These are phyloP conservation scores for Eucalyptus curtisii DNA, from an alignment of 345 rosid genomes.

Conservation along the genomic window DNA sequence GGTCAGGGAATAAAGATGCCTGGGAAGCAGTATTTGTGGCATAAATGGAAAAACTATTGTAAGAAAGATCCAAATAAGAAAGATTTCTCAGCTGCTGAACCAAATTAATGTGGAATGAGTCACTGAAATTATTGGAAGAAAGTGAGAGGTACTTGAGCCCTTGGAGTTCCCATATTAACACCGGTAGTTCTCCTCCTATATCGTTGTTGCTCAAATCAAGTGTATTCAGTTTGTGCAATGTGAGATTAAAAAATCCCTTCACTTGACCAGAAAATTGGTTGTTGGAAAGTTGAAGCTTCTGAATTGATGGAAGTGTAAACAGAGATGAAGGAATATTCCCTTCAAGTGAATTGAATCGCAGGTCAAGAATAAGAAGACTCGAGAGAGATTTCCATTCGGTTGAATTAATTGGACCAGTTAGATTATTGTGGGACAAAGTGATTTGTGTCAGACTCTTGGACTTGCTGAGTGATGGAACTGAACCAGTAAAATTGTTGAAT, in stretches of 20 bases:
- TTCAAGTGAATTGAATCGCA: slow-evolving; percentile 4
- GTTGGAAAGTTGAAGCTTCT: background rate
- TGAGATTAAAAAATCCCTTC: background rate
- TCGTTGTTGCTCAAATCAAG: slow-evolving; percentile 33
- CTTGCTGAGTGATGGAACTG: slow-evolving; percentile 8
- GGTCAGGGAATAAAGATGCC: background rate
- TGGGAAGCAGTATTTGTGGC: background rate
- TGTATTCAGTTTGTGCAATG: background rate
- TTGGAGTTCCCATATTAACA: background rate
- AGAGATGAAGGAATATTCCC: slow-evolving; percentile 17
- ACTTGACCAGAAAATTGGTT: slow-evolving; percentile 16
- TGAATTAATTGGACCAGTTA: slow-evolving; percentile 6
- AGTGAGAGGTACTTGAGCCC: slow-evolving; percentile 13
- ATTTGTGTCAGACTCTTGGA: slow-evolving; percentile 6
- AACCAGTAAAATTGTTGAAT: slow-evolving; percentile 9
- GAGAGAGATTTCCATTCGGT: slow-evolving; percentile 2
- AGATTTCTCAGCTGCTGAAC: slow-evolving; percentile 13
- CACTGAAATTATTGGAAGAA: slow-evolving; percentile 33
- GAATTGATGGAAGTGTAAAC: background rate
- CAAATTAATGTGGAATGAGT: slow-evolving; percentile 2
- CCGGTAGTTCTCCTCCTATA: slow-evolving; percentile 15
- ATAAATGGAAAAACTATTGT: slow-evolving; percentile 12
- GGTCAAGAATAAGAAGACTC: slow-evolving; percentile 4
- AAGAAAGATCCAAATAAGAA: slow-evolving; percentile 26
- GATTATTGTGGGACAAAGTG: slow-evolving; percentile 4